Base-by-base conservation (phyloP, 140 eudicot species). In the Cichorium intybus region DNA sequence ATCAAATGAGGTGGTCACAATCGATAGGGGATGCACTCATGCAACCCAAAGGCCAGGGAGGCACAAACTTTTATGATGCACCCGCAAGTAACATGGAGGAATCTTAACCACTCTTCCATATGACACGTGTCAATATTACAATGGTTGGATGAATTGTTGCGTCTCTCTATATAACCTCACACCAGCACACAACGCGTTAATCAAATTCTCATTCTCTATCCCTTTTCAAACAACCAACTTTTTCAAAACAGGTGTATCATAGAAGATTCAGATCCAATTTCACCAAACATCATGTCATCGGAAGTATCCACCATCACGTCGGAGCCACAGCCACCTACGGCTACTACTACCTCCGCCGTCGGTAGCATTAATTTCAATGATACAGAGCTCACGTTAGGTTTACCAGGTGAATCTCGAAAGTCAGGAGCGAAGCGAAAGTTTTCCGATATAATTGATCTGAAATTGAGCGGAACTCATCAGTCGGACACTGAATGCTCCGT, bases 371-470 rank as follows among this genome's bases (percentile, higher is more conserved):
- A 75, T 26, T 71, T 71, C 37, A 70, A 72, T 10, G 92, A 85
- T 34, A 86, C 97, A 0, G 95, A 89, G 78, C 97, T 89, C 53
- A 89, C 86, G 46, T 68, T 89, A 52, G 86, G 82, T 5, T 62
- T 86, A 15, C 97, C 97, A 3, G 96, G 96, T 15, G 85, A 69
- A 14, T 51, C 35, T 39, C 77, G 78, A 18, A 80, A 29, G 16
- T 17, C 78, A n/a, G 81, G 68, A 34, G 27, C 23, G 4, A 89
- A 85, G 10, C 87, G 94, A 18, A 73, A 71, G 39, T 82, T 77
- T 67, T 27, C 75, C 2, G 79, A 75, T 21, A 46, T 61, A 15
- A 46, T 68, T 2, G 87, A 72, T 14, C 61, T 80, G 49, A 74
- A 76, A 33, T 60, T 83, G 14, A 70, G 81, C 41, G 64, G 52